Evolutionary conservation across 305 asterid species (phyloP).

Genomic region (Stenogyne calaminthoides): DNA sequence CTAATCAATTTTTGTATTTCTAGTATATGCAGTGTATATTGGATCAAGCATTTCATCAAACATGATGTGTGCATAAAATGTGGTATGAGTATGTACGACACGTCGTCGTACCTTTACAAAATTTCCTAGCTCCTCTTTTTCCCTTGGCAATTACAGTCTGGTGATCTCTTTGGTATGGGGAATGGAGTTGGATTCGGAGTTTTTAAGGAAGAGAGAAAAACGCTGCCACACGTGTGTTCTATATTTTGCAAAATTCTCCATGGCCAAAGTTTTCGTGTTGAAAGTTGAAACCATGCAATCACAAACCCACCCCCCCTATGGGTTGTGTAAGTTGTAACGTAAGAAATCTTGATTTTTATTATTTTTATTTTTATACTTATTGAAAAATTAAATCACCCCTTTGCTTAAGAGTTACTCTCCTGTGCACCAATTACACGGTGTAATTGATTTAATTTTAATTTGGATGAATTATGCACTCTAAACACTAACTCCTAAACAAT

Average conservation of each 20-base stretch:
- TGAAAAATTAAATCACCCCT: no score
- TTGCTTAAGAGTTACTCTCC: no score
- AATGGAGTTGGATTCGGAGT: slow-evolving; percentile 41
- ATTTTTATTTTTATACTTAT: no score
- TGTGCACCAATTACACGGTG: no score
- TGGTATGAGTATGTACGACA: not conserved
- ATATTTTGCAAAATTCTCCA: slow-evolving; percentile 10
- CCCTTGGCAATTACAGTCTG: slow-evolving; percentile 21
- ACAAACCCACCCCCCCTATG: no score
- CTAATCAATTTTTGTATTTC: not conserved
- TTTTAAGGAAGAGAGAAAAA: slow-evolving; percentile 36
- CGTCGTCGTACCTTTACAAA: slow-evolving; percentile 28
- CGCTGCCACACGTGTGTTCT: slow-evolving; percentile 33
- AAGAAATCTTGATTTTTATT: no score
- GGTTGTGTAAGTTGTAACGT: no score
- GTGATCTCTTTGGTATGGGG: slow-evolving; percentile 28
- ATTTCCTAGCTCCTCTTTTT: slow-evolving; percentile 9
- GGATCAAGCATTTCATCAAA: not conserved
- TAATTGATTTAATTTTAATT: no score
- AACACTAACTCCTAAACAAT: no score
- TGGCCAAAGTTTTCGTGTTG: not conserved
- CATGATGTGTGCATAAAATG: not conserved
- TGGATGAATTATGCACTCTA: no score
- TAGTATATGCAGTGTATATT: not conserved
- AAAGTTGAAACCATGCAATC: no score